Evolutionary conservation across 768 basidiomycete species (phyloP).

Genomic region (Chlorophyllum brunneum): DNA sequence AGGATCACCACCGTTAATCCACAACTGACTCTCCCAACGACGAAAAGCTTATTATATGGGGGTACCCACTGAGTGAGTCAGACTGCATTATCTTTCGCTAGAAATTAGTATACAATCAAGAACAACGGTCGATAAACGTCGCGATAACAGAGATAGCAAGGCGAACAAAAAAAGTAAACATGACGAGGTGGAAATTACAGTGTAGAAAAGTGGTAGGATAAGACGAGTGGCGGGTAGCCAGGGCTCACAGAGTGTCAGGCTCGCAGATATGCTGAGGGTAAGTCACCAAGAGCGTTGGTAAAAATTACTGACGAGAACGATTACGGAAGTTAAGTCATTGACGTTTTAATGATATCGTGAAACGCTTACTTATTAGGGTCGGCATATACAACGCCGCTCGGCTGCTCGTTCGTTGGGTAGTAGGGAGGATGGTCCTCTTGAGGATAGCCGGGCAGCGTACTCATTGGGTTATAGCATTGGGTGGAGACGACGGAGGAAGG

Average conservation of each 20-base stretch:
- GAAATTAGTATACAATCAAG: neutral
- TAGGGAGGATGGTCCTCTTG: neutral
- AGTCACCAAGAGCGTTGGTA: slow-evolving; percentile 4
- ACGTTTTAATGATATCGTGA: neutral
- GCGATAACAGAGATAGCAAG: neutral
- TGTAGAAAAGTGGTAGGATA: neutral
- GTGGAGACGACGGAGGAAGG: neutral
- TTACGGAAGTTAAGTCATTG: slow-evolving; percentile 1
- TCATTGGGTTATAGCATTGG: neutral
- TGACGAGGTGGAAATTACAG: neutral
- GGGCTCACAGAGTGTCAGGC: neutral
- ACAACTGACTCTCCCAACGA: neutral
- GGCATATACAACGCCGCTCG: slow-evolving; percentile 2
- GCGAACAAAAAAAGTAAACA: neutral
- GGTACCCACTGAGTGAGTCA: no score
- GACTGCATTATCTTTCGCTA: no score
- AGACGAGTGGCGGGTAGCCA: no score
- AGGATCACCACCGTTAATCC: neutral
- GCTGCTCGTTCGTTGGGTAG: slow-evolving; percentile 2
- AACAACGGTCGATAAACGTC: neutral
- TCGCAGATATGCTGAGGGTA: neutral
- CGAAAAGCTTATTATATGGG: neutral
- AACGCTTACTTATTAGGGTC: slow-evolving; percentile 2
- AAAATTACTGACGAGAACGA: neutral
- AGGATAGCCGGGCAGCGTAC: neutral